Evolutionary conservation across 805 yeast species (phyloP).

Genomic region (Cyberlindnera subsufficiens): DNA sequence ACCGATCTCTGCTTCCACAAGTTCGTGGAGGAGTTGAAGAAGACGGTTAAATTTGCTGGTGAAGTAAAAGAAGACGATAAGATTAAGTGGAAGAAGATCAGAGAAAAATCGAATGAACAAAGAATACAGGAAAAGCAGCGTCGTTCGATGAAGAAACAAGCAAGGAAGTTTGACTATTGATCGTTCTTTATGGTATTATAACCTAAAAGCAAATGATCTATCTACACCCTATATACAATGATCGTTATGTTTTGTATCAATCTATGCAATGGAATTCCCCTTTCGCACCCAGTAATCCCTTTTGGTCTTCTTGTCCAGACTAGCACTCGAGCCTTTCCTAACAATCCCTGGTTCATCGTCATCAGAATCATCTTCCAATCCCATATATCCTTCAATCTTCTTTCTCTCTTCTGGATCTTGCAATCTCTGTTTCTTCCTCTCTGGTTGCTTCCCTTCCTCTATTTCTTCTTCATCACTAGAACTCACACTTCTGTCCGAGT

Average conservation of each 20-base stretch:
- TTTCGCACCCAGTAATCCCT: conserved; percentile 36
- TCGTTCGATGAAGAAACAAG: conserved; percentile 32
- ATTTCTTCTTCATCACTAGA: conserved; percentile 13
- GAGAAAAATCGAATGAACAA: conserved; percentile 26
- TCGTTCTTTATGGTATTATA: neutral
- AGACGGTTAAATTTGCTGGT: conserved; percentile 37
- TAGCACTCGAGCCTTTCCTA: conserved; percentile 7
- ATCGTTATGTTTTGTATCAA: no score
- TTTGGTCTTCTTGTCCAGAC: conserved; percentile 17
- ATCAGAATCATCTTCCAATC: conserved; percentile 19
- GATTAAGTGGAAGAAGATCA: conserved; percentile 44
- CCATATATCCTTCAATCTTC: conserved; percentile 14
- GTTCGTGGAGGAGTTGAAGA: conserved; percentile 46
- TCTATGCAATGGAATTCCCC: conserved; percentile 20
- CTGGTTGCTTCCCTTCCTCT: conserved; percentile 2
- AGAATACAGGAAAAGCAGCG: conserved; percentile 32
- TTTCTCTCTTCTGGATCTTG: conserved; percentile 6
- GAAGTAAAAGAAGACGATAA: conserved; percentile 42
- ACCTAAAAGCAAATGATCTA: no score
- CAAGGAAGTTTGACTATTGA: conserved; percentile 19
- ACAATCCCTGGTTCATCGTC: conserved; percentile 13
- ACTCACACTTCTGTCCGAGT: conserved; percentile 7
- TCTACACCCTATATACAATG: no score
- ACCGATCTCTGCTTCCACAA: conserved; percentile 54
- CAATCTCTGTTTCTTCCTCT: neutral